These are phyloP conservation scores for Phytophthora multivora DNA, from an alignment of 352 stramenopile genomes.

Conservation along the genomic window DNA sequence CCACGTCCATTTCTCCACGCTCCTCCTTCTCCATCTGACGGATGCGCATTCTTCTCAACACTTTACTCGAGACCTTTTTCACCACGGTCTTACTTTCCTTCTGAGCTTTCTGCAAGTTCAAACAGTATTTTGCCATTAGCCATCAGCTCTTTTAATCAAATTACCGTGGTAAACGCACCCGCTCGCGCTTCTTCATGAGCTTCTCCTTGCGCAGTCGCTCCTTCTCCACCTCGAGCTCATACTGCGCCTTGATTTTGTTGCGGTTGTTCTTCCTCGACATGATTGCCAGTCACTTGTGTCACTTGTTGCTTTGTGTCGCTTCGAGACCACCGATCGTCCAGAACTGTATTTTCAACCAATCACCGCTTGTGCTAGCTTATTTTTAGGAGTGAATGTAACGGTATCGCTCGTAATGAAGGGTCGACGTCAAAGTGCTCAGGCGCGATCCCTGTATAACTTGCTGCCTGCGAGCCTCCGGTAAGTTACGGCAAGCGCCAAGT, in stretches of 20 bases:
- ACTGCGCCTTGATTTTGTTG: slow-evolving; percentile 81
- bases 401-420: slow-evolving; percentile 35
- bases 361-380: neutral
- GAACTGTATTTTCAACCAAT: slow-evolving; percentile 15
- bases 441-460: slow-evolving; percentile 32
- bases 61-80: slow-evolving; percentile 81
- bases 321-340: slow-evolving; percentile 28
- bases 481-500: neutral
- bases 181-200: slow-evolving; percentile 72
- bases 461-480: slow-evolving; percentile 46
- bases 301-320: slow-evolving; percentile 16
- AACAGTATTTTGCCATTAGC: neutral
- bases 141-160: neutral
- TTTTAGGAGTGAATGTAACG: neutral
- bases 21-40: slow-evolving; percentile 65
- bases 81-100: slow-evolving; percentile 62
- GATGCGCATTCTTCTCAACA: slow-evolving; percentile 65
- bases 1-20: slow-evolving; percentile 47
- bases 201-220: slow-evolving; percentile 77
- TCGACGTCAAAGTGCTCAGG: slow-evolving; percentile 19
- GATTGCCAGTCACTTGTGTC: neutral
- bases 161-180: slow-evolving; percentile 34
- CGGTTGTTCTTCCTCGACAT: slow-evolving; percentile 88
- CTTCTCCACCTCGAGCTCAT: slow-evolving; percentile 78
- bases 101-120: slow-evolving; percentile 46